Conservation (phyloP, 2,329 filamentous ascomycete genomes). For the Cladosporium halotolerans region DNA sequence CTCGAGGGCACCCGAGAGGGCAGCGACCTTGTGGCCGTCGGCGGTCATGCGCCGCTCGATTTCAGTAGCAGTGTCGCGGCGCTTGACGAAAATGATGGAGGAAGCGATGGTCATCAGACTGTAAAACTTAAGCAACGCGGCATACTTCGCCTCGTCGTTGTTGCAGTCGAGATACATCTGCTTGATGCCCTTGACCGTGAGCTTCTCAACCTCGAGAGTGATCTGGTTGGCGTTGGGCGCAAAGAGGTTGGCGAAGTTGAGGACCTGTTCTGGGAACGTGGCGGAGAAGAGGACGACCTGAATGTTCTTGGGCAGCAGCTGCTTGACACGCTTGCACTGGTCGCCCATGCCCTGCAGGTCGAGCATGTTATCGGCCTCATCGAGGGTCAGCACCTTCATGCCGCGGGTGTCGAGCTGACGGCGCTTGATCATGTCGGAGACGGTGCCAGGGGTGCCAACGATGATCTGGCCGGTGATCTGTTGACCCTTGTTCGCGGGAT, state of each 20-base stretch:
- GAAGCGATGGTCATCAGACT: conserved; percentile 94
- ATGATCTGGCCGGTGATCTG: conserved; percentile 71
- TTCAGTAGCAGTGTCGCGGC: conserved; percentile 73
- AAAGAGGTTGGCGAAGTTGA: conserved; percentile 75
- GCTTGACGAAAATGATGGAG: conserved; percentile 98
- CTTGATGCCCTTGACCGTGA: conserved; percentile 94
- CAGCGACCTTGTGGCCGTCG: conserved; percentile 88
- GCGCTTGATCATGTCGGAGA: conserved; percentile 77
- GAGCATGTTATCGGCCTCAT: conserved; percentile 98
- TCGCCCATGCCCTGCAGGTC: conserved; percentile 93
- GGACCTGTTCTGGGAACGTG: conserved; percentile 81
- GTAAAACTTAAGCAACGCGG: conserved; percentile 84
- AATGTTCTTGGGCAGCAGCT: conserved; percentile 62
- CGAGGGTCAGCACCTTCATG: conserved; percentile 79
- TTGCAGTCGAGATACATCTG: conserved; percentile 96
- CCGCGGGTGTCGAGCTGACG: conserved; percentile 64
- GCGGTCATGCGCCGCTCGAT: conserved; percentile 80
- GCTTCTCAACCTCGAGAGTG: conserved; percentile 79
- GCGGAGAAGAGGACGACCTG: conserved; percentile 95
- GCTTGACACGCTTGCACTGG: conserved; percentile 85
- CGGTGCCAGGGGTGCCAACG: conserved; percentile 89
- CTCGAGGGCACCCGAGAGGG: conserved; percentile 82
- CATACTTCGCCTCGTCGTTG: conserved; percentile 75
- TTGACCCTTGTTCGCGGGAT: conserved; percentile 62
- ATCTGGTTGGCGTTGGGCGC: conserved; percentile 81